Conservation (phyloP, 352 stramenopile species). For the Phytopythium ostracodes region DNA sequence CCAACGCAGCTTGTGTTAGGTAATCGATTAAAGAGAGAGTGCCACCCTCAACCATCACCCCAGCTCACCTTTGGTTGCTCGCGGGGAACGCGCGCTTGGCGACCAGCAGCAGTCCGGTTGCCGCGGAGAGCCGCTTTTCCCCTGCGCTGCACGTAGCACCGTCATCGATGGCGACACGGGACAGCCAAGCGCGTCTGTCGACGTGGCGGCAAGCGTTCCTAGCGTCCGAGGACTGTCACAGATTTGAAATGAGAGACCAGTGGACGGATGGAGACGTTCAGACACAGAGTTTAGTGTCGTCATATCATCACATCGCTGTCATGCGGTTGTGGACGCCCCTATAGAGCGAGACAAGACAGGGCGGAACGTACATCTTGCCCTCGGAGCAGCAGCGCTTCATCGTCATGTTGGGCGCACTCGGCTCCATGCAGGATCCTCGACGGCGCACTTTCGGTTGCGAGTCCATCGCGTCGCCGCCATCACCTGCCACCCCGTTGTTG, state of each 20-base stretch:
- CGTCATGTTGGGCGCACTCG: slow-evolving; percentile 14
- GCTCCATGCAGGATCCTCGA: slow-evolving; percentile 28
- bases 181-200: not conserved
- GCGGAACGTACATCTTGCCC: slow-evolving; percentile 59
- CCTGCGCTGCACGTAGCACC: slow-evolving; percentile 2
- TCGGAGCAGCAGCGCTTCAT: slow-evolving; percentile 67
- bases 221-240: slow-evolving; percentile 13
- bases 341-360: not conserved
- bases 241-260: not conserved
- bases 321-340: slow-evolving; percentile 6
- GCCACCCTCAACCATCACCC: not conserved
- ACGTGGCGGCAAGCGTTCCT: not conserved
- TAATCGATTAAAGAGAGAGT: not conserved
- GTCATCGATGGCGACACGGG: slow-evolving; percentile 7
- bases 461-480: slow-evolving; percentile 23
- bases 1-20: not conserved
- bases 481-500: not conserved
- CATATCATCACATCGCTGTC: slow-evolving; percentile 12
- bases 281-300: slow-evolving; percentile 3
- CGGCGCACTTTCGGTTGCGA: slow-evolving; percentile 51
- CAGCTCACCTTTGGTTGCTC: not conserved
- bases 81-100: not conserved
- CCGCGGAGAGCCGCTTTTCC: slow-evolving; percentile 4
- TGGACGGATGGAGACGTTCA: not conserved
- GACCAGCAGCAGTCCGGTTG: slow-evolving; percentile 5